Conservation (phyloP, 1,284 basidiomycete genomes). For the Ceratobasidium theobromae region DNA sequence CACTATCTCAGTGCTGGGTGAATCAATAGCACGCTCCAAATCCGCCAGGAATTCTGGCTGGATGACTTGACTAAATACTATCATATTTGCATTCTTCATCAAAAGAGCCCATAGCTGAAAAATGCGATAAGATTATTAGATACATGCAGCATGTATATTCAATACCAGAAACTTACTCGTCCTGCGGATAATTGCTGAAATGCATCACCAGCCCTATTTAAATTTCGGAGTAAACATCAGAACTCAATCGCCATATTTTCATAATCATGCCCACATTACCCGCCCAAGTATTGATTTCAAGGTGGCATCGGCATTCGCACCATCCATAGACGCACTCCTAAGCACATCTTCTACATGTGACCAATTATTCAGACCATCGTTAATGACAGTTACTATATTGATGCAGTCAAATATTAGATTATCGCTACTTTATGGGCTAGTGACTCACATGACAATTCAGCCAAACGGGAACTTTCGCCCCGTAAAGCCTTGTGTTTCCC, state of each 20-base stretch:
- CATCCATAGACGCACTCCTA: neutral
- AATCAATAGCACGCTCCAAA: conserved; percentile 3
- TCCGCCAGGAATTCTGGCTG: conserved; percentile 1
- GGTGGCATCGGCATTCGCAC: neutral
- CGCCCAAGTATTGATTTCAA: neutral
- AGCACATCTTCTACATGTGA: conserved; percentile 5
- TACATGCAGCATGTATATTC: neutral
- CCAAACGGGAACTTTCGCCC: neutral
- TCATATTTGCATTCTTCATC: conserved; percentile 1
- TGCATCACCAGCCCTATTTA: neutral
- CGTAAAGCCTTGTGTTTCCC: neutral
- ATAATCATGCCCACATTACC: neutral
- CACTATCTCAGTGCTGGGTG: neutral
- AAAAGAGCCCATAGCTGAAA: conserved; percentile 9
- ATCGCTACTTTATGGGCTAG: neutral
- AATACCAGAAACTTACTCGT: neutral
- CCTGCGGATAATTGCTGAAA: conserved; percentile 23
- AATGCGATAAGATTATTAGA: neutral
- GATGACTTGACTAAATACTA: neutral
- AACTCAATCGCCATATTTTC: neutral
- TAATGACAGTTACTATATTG: neutral
- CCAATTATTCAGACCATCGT: conserved; percentile 1
- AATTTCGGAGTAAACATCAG: no score
- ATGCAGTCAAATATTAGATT: neutral
- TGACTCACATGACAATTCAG: neutral